These are phyloP conservation scores for Penicillium coffeae DNA, from an alignment of 495 filamentous ascomycete genomes.

Conservation along the genomic window DNA sequence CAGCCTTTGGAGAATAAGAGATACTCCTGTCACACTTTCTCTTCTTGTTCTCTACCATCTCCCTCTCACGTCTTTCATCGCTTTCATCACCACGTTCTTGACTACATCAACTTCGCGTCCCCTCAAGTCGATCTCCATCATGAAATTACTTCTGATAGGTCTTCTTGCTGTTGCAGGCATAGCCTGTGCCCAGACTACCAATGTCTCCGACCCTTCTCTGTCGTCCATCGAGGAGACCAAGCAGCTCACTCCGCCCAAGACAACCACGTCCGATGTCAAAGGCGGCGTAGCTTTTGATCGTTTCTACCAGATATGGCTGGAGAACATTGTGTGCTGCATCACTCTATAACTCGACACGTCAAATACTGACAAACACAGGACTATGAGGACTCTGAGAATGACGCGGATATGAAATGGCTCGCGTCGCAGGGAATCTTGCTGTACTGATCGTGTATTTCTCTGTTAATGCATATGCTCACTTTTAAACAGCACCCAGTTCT, in stretches of 20 bases:
- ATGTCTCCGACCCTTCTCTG: slow-evolving; percentile 24
- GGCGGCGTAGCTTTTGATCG: slow-evolving; percentile 66
- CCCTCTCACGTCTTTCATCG: neutral
- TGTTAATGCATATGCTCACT: neutral
- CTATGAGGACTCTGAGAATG: slow-evolving; percentile 45
- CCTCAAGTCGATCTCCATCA: no score
- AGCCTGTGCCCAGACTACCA: slow-evolving; percentile 22
- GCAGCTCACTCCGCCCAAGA: slow-evolving; percentile 30
- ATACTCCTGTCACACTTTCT: no score
- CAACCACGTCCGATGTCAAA: slow-evolving; percentile 53
- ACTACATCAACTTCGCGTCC: no score
- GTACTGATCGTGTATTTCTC: neutral
- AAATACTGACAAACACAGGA: slow-evolving; percentile 36
- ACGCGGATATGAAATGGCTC: slow-evolving; percentile 52
- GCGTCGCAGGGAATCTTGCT: slow-evolving; percentile 59
- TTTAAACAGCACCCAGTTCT: slow-evolving; percentile 51
- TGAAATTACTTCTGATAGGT: no score
- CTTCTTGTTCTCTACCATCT: neutral
- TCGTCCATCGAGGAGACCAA: slow-evolving; percentile 28
- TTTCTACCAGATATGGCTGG: slow-evolving; percentile 66
- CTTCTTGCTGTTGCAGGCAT: slow-evolving; percentile 18
- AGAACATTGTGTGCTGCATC: slow-evolving; percentile 57
- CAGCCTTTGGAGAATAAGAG: no score
- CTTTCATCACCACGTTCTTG: no score
- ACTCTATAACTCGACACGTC: neutral